phyloP scores from a whole-genome alignment of 306 rosid genomes.

The Alnus glutinosa region DNA sequence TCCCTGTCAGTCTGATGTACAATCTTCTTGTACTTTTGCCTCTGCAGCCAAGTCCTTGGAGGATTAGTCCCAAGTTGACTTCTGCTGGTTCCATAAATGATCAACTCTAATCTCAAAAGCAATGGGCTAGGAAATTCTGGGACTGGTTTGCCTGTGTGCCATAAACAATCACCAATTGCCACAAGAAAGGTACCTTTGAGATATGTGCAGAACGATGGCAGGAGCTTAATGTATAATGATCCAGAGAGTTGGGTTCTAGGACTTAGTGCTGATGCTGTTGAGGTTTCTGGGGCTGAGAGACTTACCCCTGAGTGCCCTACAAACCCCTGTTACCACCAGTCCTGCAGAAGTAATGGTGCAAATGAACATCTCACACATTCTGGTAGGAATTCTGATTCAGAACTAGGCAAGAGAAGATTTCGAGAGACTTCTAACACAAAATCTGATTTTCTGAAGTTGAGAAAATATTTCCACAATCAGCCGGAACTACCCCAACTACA shows the following conservation, averaged over 20 bases:
- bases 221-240: slow-evolving; percentile 11
- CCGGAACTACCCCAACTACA: slow-evolving; percentile 16
- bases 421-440: slow-evolving; percentile 4
- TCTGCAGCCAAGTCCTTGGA: background rate
- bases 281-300: slow-evolving; percentile 38
- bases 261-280: slow-evolving; percentile 2
- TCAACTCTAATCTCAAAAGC: background rate
- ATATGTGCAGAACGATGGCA: slow-evolving; percentile 44
- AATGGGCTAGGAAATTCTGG: slow-evolving; percentile 14
- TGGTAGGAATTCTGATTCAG: slow-evolving; percentile 19
- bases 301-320: slow-evolving; percentile 25
- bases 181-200: slow-evolving; percentile 35
- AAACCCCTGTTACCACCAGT: slow-evolving; percentile 17
- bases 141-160: slow-evolving; percentile 22
- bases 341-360: slow-evolving; percentile 22
- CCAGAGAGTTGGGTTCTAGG: slow-evolving; percentile 29
- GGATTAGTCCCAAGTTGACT: background rate
- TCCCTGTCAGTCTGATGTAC: background rate
- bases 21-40: background rate
- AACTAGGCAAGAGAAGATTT: slow-evolving; percentile 29
- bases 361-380: slow-evolving; percentile 22
- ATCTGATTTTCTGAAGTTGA: slow-evolving; percentile 6
- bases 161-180: slow-evolving; percentile 35
- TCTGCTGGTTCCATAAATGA: no score
- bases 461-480: slow-evolving; percentile 7